Evolutionary conservation across 2,329 filamentous ascomycete species (phyloP).

Genomic region (Sporothrix humicola): DNA sequence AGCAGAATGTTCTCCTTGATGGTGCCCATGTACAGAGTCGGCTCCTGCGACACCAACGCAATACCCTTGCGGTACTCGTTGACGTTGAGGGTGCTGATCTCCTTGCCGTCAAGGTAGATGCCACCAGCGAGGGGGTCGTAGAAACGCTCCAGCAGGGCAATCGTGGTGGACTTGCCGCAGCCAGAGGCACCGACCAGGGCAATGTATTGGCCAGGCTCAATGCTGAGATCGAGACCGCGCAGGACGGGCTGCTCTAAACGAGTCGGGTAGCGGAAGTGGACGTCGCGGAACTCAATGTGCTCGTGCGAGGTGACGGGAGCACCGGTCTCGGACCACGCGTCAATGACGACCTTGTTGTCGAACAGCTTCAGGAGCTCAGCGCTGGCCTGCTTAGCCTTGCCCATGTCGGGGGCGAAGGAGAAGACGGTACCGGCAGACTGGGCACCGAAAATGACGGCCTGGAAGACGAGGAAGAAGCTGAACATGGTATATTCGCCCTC

Average conservation of each 20-base stretch:
- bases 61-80: conserved; percentile 84
- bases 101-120: conserved; percentile 80
- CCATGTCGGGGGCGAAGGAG: conserved; percentile 89
- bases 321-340: conserved; percentile 77
- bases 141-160: conserved; percentile 89
- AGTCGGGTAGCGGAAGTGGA: conserved; percentile 94
- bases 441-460: conserved; percentile 84
- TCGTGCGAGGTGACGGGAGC: conserved; percentile 67
- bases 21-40: conserved; percentile 90
- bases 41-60: conserved; percentile 91
- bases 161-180: conserved; percentile 93
- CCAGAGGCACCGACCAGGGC: conserved; percentile 93
- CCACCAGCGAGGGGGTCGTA: conserved; percentile 86
- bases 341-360: conserved; percentile 80
- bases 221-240: conserved; percentile 75
- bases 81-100: conserved; percentile 80
- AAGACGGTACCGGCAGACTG: conserved; percentile 91
- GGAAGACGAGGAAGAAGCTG: conserved; percentile 92
- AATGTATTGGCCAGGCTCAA: conserved; percentile 80
- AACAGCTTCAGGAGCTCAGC: conserved; percentile 81
- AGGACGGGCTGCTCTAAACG: conserved; percentile 91
- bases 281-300: conserved; percentile 84
- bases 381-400: conserved; percentile 87
- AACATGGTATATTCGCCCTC: conserved; percentile 75
- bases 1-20: conserved; percentile 90